Conservation (phyloP, 2,329 filamentous ascomycete genomes). For the Atkinsonella texensis region DNA sequence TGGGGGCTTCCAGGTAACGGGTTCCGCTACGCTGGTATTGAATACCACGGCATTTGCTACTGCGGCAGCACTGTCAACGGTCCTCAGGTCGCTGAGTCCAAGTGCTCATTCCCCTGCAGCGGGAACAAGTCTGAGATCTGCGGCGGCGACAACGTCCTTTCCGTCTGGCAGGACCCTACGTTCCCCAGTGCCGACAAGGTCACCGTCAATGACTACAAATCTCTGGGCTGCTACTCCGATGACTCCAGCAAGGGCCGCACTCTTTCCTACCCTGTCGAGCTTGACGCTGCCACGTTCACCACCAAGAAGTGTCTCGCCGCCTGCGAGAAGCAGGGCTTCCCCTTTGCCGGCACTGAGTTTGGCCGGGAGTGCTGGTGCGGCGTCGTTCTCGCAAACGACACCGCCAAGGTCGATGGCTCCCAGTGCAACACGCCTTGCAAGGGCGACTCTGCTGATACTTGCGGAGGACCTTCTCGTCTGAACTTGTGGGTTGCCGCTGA, state of each 20-base stretch:
- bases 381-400: constrained; percentile 38
- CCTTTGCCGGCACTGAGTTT: constrained; percentile 36
- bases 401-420: constrained; percentile 19
- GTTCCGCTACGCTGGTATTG: constrained; percentile 38
- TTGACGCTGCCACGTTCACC: constrained; percentile 26
- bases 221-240: constrained; percentile 50
- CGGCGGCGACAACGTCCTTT: constrained; percentile 34
- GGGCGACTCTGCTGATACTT: constrained; percentile 30
- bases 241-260: constrained; percentile 28
- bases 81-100: constrained; percentile 36
- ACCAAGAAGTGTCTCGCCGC: constrained; percentile 29
- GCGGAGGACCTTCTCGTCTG: constrained; percentile 30
- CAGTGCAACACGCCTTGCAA: constrained; percentile 41
- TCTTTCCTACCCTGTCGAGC: constrained; percentile 29
- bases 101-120: constrained; percentile 45
- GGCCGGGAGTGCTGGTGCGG: constrained; percentile 37
- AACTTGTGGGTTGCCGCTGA: constrained; percentile 36
- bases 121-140: constrained; percentile 33
- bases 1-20: constrained; percentile 28
- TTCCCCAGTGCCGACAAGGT: constrained; percentile 31
- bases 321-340: constrained; percentile 31
- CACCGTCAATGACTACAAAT: constrained; percentile 40
- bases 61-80: constrained; percentile 38
- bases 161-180: constrained; percentile 36
- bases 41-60: constrained; percentile 41